Conservation (phyloP, 2,329 filamentous ascomycete species). For the Verticillium tricorpus region DNA sequence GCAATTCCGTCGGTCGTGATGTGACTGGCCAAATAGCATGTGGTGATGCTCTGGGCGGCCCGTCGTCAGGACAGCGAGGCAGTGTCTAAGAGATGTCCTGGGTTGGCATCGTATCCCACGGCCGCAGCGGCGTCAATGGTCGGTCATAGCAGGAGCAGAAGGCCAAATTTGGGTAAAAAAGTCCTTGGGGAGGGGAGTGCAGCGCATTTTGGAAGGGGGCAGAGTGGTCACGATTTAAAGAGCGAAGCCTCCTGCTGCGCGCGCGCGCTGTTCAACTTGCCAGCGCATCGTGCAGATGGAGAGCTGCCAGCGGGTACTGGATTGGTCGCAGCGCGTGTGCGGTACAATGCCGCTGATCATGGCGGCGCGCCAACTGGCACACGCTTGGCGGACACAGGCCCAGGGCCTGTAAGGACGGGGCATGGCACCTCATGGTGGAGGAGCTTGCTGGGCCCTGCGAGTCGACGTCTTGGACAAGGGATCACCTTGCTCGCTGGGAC, state of each 20-base stretch:
- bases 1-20: not conserved
- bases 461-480: not conserved
- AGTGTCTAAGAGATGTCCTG: too few species aligned
- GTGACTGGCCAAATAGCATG: not conserved
- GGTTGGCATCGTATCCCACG: too few species aligned
- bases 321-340: not conserved
- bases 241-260: not conserved
- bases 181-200: not conserved
- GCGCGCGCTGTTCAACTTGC: slow-evolving; percentile 7
- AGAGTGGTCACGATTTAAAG: not conserved
- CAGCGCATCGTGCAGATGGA: slow-evolving; percentile 16
- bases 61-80: too few species aligned
- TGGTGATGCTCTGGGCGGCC: not conserved
- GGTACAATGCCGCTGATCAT: slow-evolving; percentile 5
- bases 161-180: not conserved
- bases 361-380: not conserved
- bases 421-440: not conserved
- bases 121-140: too few species aligned
- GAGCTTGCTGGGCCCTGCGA: not conserved
- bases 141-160: not conserved
- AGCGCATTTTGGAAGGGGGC: not conserved
- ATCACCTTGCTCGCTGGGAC: not conserved
- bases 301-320: not conserved
- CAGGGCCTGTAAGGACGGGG: not conserved
- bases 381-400: not conserved